These are phyloP conservation scores for Anthostomella pinea DNA, from an alignment of 2,329 filamentous ascomycete genomes.

Conservation along the genomic window DNA sequence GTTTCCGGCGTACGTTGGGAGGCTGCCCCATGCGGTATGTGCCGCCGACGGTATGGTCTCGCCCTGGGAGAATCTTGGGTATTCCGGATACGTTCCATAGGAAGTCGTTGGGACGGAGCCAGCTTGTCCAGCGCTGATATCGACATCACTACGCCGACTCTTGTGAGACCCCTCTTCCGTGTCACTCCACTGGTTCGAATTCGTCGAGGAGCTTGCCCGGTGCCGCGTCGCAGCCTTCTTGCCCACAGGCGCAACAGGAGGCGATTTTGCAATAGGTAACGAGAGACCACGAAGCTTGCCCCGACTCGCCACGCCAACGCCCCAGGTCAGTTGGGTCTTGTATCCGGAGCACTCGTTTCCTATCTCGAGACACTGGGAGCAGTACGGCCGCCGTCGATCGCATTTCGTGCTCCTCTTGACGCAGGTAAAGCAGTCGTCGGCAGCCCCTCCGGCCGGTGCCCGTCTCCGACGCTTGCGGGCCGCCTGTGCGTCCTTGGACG, in stretches of 20 bases:
- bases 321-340: slow-evolving; percentile 96
- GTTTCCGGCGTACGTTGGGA: slow-evolving; percentile 44
- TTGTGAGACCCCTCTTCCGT: slow-evolving; percentile 35
- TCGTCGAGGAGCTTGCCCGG: slow-evolving; percentile 43
- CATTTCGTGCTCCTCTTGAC: slow-evolving; percentile 80
- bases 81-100: slow-evolving; percentile 43
- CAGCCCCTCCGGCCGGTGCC: slow-evolving; percentile 82
- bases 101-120: slow-evolving; percentile 41
- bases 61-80: slow-evolving; percentile 49
- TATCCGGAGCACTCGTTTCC: slow-evolving; percentile 94
- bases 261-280: slow-evolving; percentile 63
- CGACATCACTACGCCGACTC: slow-evolving; percentile 37
- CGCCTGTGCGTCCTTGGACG: slow-evolving; percentile 50
- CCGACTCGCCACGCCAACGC: slow-evolving; percentile 89
- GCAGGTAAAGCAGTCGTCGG: slow-evolving; percentile 94
- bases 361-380: slow-evolving; percentile 87
- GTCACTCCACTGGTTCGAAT: slow-evolving; percentile 39
- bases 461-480: slow-evolving; percentile 76
- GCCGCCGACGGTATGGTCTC: slow-evolving; percentile 40
- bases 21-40: slow-evolving; percentile 44
- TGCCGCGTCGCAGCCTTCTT: slow-evolving; percentile 48
- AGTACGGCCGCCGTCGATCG: slow-evolving; percentile 89
- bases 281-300: slow-evolving; percentile 91
- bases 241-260: slow-evolving; percentile 48
- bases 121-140: slow-evolving; percentile 36